A percentile compares a stretch with the other conserved stretches of the same genome.
These are phyloP conservation scores for Blepharisma undulans DNA, from an alignment of 169 alveolate species.

Conservation along the genomic window DNA sequence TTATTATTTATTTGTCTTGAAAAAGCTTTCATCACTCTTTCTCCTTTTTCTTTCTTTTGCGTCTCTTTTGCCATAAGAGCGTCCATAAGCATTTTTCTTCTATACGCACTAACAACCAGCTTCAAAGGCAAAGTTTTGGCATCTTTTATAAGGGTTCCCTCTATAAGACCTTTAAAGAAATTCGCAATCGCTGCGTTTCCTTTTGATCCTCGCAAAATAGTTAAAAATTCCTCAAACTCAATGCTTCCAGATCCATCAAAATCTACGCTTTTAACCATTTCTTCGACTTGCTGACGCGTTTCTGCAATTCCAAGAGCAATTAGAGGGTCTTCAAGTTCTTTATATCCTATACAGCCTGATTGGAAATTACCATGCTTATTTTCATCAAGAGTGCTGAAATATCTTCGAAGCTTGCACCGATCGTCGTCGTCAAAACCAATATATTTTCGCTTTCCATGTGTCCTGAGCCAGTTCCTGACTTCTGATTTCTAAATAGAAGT, in stretches of 20 bases:
- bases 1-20: conserved; percentile 48
- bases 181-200: conserved; percentile 65
- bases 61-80: conserved; percentile 54
- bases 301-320: conserved; percentile 74
- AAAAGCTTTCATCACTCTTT: conserved; percentile 57
- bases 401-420: conserved; percentile 47
- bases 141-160: conserved; percentile 50
- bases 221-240: conserved; percentile 72
- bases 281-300: conserved; percentile 57
- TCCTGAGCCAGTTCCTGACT: conserved; percentile 54
- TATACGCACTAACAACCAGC: conserved; percentile 50
- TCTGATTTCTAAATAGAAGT: conserved; percentile 2
- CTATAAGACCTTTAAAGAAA: conserved; percentile 63
- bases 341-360: conserved; percentile 62
- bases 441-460: conserved; percentile 47
- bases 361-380: conserved; percentile 42
- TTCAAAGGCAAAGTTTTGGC: conserved; percentile 50
- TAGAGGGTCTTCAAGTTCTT: conserved; percentile 73
- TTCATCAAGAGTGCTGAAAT: conserved; percentile 61
- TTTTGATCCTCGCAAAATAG: conserved; percentile 64
- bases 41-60: conserved; percentile 53
- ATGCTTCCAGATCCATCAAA: conserved; percentile 64
- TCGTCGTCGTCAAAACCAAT: conserved; percentile 66
- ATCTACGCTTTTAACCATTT: conserved; percentile 61
- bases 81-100: conserved; percentile 60